phyloP scores from a whole-genome alignment of 345 rosid species.

The Salix purpurea region DNA sequence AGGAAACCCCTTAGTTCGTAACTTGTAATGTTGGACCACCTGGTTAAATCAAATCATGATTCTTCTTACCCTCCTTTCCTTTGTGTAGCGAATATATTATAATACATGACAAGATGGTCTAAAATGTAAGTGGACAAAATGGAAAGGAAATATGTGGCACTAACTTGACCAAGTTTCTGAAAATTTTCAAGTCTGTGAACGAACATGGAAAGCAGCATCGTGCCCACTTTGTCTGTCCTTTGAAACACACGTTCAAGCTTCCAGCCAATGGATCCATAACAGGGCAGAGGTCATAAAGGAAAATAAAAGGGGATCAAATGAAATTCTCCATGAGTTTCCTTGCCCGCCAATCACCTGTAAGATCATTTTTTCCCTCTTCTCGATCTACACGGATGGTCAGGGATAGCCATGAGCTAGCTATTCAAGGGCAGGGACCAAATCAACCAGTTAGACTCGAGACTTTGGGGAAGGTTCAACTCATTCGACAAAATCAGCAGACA shows the following conservation, averaged over 20 bases:
- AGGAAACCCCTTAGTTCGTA: too few relatives aligned
- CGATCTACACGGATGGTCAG: not conserved
- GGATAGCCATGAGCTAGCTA: not conserved
- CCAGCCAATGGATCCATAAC: conserved; percentile 9
- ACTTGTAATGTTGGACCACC: too few relatives aligned
- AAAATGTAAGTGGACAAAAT: not conserved
- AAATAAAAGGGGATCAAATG: not conserved
- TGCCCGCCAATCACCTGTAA: not conserved
- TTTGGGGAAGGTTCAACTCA: not conserved
- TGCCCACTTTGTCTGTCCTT: conserved; percentile 31
- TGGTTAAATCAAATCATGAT: too few relatives aligned
- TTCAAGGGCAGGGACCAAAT: conserved; percentile 2
- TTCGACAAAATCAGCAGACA: conserved; percentile 1
- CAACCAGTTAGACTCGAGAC: not conserved
- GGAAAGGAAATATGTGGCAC: conserved; percentile 6
- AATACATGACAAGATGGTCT: not conserved
- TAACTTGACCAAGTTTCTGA: conserved; percentile 14
- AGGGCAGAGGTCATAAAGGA: not conserved
- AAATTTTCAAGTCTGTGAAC: conserved; percentile 9
- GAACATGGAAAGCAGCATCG: conserved; percentile 23
- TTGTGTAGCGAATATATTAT: not conserved
- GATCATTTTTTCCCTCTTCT: not conserved
- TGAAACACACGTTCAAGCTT: not conserved
- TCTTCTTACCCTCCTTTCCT: not conserved
- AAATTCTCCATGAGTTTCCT: not conserved